phyloP scores from a whole-genome alignment of 257 asterid genomes.

The Solanum tarijense region DNA sequence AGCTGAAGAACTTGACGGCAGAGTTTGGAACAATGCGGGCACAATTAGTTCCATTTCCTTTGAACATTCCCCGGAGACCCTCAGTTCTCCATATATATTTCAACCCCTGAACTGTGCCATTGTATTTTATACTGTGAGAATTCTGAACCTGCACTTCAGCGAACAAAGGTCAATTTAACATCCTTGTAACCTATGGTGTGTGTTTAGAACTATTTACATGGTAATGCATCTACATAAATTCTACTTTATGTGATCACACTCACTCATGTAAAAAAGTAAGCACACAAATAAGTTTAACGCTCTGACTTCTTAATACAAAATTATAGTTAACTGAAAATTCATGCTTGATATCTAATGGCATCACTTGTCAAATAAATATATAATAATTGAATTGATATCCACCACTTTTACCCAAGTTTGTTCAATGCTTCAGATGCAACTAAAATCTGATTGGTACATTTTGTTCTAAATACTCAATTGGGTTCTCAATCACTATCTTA shows the following conservation, averaged over 20 bases:
- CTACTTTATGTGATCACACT: not conserved
- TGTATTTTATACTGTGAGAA: conserved; percentile 72
- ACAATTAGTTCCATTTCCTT: conserved; percentile 92
- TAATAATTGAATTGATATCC: not conserved
- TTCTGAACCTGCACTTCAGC: conserved; percentile 66
- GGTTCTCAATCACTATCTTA: not conserved
- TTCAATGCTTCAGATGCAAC: not conserved
- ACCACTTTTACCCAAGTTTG: not conserved
- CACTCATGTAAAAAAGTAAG: not conserved
- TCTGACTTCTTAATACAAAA: not conserved
- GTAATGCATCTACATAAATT: not conserved
- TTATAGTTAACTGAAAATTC: not conserved
- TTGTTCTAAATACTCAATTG: not conserved
- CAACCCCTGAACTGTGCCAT: conserved; percentile 83
- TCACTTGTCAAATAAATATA: not conserved
- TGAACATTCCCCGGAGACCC: conserved; percentile 70
- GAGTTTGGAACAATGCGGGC: conserved; percentile 95
- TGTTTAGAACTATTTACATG: not conserved
- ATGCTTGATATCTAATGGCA: not conserved
- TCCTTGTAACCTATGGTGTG: not conserved
- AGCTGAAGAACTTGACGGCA: conserved; percentile 99
- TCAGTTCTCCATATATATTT: conserved; percentile 75
- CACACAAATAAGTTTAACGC: not conserved
- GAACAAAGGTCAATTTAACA: not conserved
- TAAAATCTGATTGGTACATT: not conserved